A percentile compares a stretch with the other conserved stretches of the same genome.
phyloP scores from a whole-genome alignment of 2,329 filamentous ascomycete species.

The Penicillium sp. region DNA sequence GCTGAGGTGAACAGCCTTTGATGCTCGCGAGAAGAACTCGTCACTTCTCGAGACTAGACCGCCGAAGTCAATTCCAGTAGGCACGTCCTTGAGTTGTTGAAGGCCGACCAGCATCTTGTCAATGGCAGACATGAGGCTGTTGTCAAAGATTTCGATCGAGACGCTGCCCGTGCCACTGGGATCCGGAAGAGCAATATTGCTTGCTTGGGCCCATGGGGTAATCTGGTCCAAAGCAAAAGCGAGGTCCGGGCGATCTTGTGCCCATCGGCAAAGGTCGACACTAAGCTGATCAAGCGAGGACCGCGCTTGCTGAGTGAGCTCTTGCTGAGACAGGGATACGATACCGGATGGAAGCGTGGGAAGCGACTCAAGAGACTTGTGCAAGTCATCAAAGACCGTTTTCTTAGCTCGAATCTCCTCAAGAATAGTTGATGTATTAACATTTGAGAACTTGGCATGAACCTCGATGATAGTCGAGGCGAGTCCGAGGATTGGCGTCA shows the following conservation, averaged over 20 bases:
- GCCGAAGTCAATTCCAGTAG: conserved; percentile 59
- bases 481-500: conserved; percentile 66
- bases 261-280: conserved; percentile 45
- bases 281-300: conserved; percentile 31
- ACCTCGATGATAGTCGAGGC: conserved; percentile 61
- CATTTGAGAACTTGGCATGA: conserved; percentile 63
- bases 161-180: conserved; percentile 18
- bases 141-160: conserved; percentile 51
- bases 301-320: conserved; percentile 28
- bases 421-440: conserved; percentile 48
- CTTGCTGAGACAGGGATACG: conserved; percentile 30
- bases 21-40: conserved; percentile 52
- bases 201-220: conserved; percentile 58
- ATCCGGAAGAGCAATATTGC: conserved; percentile 17
- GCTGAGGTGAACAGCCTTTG: conserved; percentile 59
- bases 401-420: conserved; percentile 53
- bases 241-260: conserved; percentile 56
- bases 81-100: conserved; percentile 62
- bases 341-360: conserved; percentile 55
- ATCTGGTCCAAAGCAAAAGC: conserved; percentile 67
- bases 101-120: conserved; percentile 77
- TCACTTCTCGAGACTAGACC: conserved; percentile 63
- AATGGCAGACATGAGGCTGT: conserved; percentile 61
- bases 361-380: conserved; percentile 44
- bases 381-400: conserved; percentile 48